These are phyloP conservation scores for Gentiana dahurica DNA, from an alignment of 257 asterid species.

Conservation along the genomic window DNA sequence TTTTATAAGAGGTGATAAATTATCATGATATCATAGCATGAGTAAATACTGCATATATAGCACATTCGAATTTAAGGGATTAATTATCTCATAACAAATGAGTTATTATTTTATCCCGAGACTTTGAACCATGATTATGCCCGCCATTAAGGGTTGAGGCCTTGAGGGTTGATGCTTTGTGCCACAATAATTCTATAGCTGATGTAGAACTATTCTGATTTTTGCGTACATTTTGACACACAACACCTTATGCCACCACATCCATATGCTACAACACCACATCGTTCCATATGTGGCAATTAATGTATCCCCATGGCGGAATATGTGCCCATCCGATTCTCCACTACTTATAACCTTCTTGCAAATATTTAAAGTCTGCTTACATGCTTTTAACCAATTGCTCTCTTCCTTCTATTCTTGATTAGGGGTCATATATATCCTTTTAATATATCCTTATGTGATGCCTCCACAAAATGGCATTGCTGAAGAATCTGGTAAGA, in stretches of 20 bases:
- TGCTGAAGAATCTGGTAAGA: slow-evolving; percentile 74
- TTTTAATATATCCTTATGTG: slow-evolving; percentile 78
- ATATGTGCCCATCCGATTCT: slow-evolving; percentile 74
- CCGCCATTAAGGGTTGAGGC: too few relatives aligned
- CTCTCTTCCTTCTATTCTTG: slow-evolving; percentile 7
- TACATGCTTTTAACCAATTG: slow-evolving; percentile 8
- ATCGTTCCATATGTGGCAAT: slow-evolving; percentile 93
- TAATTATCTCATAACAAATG: too few relatives aligned
- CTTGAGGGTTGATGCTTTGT: too few relatives aligned
- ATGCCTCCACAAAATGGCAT: slow-evolving; percentile 85
- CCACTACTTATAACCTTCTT: slow-evolving; percentile 8
- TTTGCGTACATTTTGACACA: slow-evolving; percentile 20
- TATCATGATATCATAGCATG: too few relatives aligned
- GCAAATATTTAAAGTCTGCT: not conserved
- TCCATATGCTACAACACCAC: slow-evolving; percentile 96
- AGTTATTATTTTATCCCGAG: too few relatives aligned
- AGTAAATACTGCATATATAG: too few relatives aligned
- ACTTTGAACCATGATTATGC: too few relatives aligned
- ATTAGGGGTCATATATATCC: slow-evolving; percentile 94
- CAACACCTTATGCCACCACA: slow-evolving; percentile 95
- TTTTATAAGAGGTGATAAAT: too few relatives aligned
- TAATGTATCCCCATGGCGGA: slow-evolving; percentile 97
- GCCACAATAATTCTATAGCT: too few relatives aligned
- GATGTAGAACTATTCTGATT: not conserved
- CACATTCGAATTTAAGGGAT: too few relatives aligned